Conservation (phyloP, 805 yeast genomes). For the Kockiozyma suomiensis region DNA sequence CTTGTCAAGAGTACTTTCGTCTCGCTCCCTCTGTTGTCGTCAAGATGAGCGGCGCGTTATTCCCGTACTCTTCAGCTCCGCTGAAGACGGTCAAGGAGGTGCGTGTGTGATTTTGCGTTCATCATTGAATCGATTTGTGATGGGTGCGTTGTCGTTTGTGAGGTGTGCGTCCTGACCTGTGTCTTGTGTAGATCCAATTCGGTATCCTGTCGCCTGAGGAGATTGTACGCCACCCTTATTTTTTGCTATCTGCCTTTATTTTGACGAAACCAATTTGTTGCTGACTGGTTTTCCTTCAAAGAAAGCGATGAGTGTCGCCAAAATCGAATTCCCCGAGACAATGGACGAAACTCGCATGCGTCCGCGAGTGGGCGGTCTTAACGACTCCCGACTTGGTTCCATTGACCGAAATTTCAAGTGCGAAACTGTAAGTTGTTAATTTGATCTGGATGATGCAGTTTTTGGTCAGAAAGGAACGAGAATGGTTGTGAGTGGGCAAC, state of each 20-base stretch:
- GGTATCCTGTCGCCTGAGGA: slow-evolving; percentile 98
- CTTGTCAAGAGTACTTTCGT: slow-evolving; percentile 6
- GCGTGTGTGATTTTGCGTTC: slow-evolving; percentile 38
- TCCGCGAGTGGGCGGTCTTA: slow-evolving; percentile 95
- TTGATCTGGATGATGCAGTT: neutral
- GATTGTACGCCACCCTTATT: slow-evolving; percentile 49
- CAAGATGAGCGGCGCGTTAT: slow-evolving; percentile 40
- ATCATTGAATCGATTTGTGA: neutral
- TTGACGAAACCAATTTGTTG: neutral
- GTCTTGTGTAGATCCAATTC: slow-evolving; percentile 69
- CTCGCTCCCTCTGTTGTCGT: slow-evolving; percentile 4
- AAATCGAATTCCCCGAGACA: slow-evolving; percentile 98
- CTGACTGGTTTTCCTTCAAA: slow-evolving; percentile 29
- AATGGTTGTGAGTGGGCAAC: neutral
- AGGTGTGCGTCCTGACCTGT: neutral
- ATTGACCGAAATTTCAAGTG: slow-evolving; percentile 97
- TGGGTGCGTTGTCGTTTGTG: neutral
- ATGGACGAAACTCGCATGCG: slow-evolving; percentile 96
- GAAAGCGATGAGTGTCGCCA: slow-evolving; percentile 97
- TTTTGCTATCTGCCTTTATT: neutral
- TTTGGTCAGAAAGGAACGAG: neutral
- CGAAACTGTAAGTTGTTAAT: slow-evolving; percentile 62
- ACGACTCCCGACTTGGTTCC: slow-evolving; percentile 96
- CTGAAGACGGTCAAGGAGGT: slow-evolving; percentile 96
- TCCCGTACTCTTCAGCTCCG: slow-evolving; percentile 98